These are phyloP conservation scores for Fraxinus ornus DNA, from an alignment of 305 asterid species.

Conservation along the genomic window DNA sequence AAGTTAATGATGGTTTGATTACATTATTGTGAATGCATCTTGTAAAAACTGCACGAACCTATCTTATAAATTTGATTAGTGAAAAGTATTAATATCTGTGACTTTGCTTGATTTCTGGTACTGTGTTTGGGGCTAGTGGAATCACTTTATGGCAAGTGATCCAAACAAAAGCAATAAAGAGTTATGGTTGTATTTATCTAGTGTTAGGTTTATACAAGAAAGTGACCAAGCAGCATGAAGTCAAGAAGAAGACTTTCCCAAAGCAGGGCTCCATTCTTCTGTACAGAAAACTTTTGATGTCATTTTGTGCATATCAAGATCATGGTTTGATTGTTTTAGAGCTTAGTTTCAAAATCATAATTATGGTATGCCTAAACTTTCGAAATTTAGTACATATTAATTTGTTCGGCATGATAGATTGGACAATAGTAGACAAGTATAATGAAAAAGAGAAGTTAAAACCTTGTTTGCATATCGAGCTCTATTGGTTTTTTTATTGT, in stretches of 20 bases:
- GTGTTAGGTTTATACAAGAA: conserved; percentile 28
- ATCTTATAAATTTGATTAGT: not conserved
- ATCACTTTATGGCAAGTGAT: conserved; percentile 35
- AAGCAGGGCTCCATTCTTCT: conserved; percentile 21
- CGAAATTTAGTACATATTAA: not conserved
- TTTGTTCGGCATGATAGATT: not conserved
- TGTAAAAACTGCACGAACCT: conserved; percentile 9
- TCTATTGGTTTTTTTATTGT: not conserved
- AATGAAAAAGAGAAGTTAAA: not conserved
- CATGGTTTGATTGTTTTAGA: not conserved
- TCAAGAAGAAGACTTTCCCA: conserved; percentile 27
- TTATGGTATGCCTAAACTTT: not conserved
- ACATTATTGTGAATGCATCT: conserved; percentile 1
- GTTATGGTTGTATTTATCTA: conserved; percentile 24
- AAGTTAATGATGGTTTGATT: conserved; percentile 3
- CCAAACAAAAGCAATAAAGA: conserved; percentile 40
- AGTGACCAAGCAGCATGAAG: conserved; percentile 38
- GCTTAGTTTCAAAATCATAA: not conserved
- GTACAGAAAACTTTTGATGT: not conserved
- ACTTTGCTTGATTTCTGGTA: conserved; percentile 25
- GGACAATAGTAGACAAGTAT: not conserved
- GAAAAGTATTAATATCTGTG: conserved; percentile 2
- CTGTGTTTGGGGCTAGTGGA: conserved; percentile 33
- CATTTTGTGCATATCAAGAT: conserved; percentile 6
- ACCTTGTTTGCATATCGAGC: not conserved